phyloP scores from a whole-genome alignment of 306 rosid genomes.

The Gleditsia sinensis region DNA sequence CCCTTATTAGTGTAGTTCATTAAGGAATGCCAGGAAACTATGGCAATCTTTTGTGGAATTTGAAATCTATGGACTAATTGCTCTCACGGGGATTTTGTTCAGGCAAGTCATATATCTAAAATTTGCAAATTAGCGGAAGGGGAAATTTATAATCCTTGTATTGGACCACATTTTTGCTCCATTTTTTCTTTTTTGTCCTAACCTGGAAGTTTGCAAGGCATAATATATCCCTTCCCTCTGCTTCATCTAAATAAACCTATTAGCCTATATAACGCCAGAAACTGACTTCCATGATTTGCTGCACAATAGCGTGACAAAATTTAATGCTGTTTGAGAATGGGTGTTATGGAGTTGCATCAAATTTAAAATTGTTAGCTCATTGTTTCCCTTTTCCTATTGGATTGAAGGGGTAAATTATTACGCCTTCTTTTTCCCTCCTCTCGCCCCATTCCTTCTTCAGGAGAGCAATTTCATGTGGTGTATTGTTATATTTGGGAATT shows the following conservation, averaged over 20 bases:
- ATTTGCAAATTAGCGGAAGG: constrained; percentile 1
- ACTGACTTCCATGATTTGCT: not conserved
- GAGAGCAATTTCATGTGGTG: not conserved
- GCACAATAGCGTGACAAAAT: not conserved
- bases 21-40: not conserved
- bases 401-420: not conserved
- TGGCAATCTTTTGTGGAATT: not conserved
- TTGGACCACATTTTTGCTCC: not conserved
- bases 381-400: not conserved
- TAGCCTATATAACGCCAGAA: not conserved
- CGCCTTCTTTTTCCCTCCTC: not conserved
- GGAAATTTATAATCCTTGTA: not conserved
- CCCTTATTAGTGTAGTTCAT: not conserved
- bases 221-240: not conserved
- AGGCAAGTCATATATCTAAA: not conserved
- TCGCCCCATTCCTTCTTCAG: not conserved
- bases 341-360: constrained; percentile 17
- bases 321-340: constrained; percentile 2
- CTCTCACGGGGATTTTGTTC: not conserved
- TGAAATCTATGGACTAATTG: not conserved
- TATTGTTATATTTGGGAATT: not conserved
- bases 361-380: not conserved
- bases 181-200: not conserved
- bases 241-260: not conserved
- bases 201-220: not conserved